phyloP scores from a whole-genome alignment of 495 filamentous ascomycete species.

The Tuber brumale region DNA sequence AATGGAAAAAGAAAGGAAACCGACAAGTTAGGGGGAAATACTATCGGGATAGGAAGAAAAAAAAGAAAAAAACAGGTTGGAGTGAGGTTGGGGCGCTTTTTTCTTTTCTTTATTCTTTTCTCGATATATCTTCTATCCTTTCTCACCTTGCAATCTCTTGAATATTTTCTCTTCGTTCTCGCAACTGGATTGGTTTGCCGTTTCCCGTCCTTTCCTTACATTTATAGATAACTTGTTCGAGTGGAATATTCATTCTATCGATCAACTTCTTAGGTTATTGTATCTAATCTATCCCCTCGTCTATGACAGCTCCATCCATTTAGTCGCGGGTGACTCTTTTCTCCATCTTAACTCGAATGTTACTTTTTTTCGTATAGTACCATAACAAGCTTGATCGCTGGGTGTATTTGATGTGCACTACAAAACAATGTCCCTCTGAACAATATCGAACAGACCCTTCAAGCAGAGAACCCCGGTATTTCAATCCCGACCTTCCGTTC shows the following conservation, averaged over 20 bases:
- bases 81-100: slow-evolving; percentile 8
- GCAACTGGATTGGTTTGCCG: background rate
- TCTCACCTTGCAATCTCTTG: background rate
- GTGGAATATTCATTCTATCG: background rate
- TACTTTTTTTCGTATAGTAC: background rate
- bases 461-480: background rate
- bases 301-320: background rate
- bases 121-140: background rate
- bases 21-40: background rate
- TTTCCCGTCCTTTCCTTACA: background rate
- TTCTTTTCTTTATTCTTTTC: background rate
- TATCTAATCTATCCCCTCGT: background rate
- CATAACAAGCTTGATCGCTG: background rate
- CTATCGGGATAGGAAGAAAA: slow-evolving; percentile 3
- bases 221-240: background rate
- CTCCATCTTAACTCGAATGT: background rate
- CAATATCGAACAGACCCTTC: background rate
- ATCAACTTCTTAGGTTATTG: background rate
- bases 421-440: background rate
- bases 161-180: background rate
- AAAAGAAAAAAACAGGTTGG: background rate
- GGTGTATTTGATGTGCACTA: background rate
- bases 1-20: background rate
- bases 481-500: slow-evolving; percentile 37
- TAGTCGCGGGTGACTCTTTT: background rate